Percentiles rank a stretch among this genome's conserved stretches.
These are phyloP conservation scores for Neurospora sp. DNA, from an alignment of 495 filamentous ascomycete genomes.

Conservation along the genomic window DNA sequence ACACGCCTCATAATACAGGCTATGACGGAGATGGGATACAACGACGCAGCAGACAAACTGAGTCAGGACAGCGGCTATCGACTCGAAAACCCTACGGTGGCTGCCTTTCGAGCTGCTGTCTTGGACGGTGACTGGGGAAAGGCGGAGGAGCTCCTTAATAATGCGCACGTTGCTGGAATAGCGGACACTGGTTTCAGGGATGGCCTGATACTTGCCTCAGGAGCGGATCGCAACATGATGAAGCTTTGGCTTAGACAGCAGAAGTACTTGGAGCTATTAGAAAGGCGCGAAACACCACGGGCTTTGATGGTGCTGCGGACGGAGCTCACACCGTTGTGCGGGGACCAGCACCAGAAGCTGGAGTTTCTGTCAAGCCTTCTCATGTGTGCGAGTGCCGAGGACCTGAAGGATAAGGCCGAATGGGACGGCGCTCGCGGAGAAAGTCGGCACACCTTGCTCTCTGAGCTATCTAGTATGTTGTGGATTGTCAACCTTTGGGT, in stretches of 20 bases:
- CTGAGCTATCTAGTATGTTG: slow-evolving; percentile 70
- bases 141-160: slow-evolving; percentile 74
- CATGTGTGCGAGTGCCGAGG: slow-evolving; percentile 73
- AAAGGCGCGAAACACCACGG: slow-evolving; percentile 57
- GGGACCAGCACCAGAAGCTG: slow-evolving; percentile 57
- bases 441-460: slow-evolving; percentile 68
- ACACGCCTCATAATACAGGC: slow-evolving; percentile 89
- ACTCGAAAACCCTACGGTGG: slow-evolving; percentile 76
- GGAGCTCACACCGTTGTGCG: slow-evolving; percentile 81
- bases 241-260: slow-evolving; percentile 78
- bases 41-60: slow-evolving; percentile 60
- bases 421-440: slow-evolving; percentile 80
- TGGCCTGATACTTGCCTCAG: slow-evolving; percentile 37
- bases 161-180: slow-evolving; percentile 34
- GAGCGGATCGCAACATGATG: slow-evolving; percentile 37
- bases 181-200: slow-evolving; percentile 13
- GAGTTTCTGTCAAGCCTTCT: slow-evolving; percentile 83
- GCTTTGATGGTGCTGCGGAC: slow-evolving; percentile 74
- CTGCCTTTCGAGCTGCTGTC: slow-evolving; percentile 73
- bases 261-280: slow-evolving; percentile 88
- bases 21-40: slow-evolving; percentile 78
- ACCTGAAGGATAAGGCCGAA: slow-evolving; percentile 67
- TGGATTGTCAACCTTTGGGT: background rate
- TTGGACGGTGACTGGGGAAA: slow-evolving; percentile 73
- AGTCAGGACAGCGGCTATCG: slow-evolving; percentile 78